Conservation (phyloP, 1,284 basidiomycete species). For the Cutaneotrichosporon mucoides region DNA sequence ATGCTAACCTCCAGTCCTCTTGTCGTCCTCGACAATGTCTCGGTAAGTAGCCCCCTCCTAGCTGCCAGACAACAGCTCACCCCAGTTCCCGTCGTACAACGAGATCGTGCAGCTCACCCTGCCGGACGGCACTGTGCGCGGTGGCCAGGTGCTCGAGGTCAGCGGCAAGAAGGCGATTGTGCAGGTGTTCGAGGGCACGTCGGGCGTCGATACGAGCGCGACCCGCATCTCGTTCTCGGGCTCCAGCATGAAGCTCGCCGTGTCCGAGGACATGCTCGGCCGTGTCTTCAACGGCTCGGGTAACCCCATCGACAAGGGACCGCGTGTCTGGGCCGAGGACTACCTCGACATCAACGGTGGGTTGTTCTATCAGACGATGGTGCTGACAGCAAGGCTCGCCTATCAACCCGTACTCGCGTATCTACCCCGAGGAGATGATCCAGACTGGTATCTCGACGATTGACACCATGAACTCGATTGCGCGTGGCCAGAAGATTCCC, state of each 20-base stretch:
- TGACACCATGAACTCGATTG: conserved; percentile 98
- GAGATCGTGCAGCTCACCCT: conserved; percentile 96
- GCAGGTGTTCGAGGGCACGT: conserved; percentile 98
- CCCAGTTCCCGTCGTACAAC: conserved; percentile 96
- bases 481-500: conserved; percentile 99
- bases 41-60: conserved; percentile 55
- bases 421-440: conserved; percentile 99
- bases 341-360: conserved; percentile 98
- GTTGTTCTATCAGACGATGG: conserved; percentile 24
- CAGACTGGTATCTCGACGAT: conserved; percentile 99
- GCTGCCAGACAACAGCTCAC: neutral
- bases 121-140: conserved; percentile 90
- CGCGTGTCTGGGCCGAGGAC: conserved; percentile 98
- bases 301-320: conserved; percentile 96
- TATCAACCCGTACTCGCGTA: conserved; percentile 98
- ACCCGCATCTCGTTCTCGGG: conserved; percentile 99
- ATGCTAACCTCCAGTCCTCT: conserved; percentile 61
- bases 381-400: conserved; percentile 67
- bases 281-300: conserved; percentile 99
- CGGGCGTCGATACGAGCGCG: conserved; percentile 87
- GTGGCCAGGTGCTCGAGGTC: conserved; percentile 97
- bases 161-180: conserved; percentile 99
- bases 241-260: conserved; percentile 96
- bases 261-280: conserved; percentile 99
- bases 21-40: conserved; percentile 98